Base-by-base conservation (phyloP, 2,329 filamentous ascomycete genomes). In the Arthrobotrys musiformis region DNA sequence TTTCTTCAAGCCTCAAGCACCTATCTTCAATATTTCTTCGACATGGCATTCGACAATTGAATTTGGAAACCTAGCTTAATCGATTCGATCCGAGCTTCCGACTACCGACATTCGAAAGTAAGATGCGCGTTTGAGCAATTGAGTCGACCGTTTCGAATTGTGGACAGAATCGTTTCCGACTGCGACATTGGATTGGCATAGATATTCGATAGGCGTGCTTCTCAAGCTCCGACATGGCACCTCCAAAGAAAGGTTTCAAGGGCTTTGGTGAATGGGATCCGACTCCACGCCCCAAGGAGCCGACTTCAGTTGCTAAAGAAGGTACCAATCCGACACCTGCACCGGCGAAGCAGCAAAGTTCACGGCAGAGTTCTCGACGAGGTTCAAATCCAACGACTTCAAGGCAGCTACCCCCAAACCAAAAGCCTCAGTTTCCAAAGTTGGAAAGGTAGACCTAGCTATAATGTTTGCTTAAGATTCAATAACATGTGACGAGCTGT, bases 1-100 rank as follows among this genome's bases (percentile, higher is more conserved):
- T 64, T 64, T 72, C 68, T 72, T 72, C 68, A 72, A 72, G 44
- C 67, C 44, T 40, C 50, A 64, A 50, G 37, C 7, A 30, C 46
- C 48, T 64, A 26, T 56, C 46, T 64, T 61, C 33, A 48, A 24
- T 30, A 19, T 56, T 69, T 63, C 35, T 48, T 58, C 46, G 37
- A 40, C 37, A 72, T 56, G 22, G 13, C 9, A 58, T 64, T 64
- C 42, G 42, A 54, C 30, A 40, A 58, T 46, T 64, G 46, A 26
- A 17, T 37, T 48, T 30, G 44, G n/a, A 35, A 30, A 58, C 52
- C 11, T 19, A 24, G 15, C 22, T 54, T 56, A 24, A 64, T 26
- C 44, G 33, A 48, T 30, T n/a, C 5, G n/a, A 17, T 19, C 17
- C 13, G 8, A 37, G 33, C 17, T 33, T 22, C 6, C 2, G 28